Base-by-base conservation (phyloP, 2,329 filamentous ascomycete species). In the Ciborinia camelliae region DNA sequence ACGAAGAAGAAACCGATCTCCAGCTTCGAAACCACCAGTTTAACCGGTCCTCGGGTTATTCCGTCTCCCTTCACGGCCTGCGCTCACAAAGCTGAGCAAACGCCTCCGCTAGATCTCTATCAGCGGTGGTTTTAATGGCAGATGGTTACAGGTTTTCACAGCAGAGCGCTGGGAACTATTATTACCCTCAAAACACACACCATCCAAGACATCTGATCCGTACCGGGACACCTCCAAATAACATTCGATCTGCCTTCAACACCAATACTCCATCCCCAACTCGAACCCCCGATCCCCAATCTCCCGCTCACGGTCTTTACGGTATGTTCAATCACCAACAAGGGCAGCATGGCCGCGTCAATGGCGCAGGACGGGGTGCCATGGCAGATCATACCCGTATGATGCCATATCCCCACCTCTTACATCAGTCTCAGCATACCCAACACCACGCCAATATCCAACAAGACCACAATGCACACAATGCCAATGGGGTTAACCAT, bases 311-410 rank as follows among this genome's bases (percentile, higher is more conserved):
- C 55, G 70, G 66, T 52, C 63, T 71, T 50, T 76, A 75, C 75
- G 71, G 82, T 76, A 92, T 92, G 90, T 92, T 89, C 81, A 86
- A 86, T 74, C 79, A 81, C 65, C 87, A 90, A 75, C 87, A 88
- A 79, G 86, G 86, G 76, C 90, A 91, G 76, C 88, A 88, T 80
- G 85, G 84, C 79, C 87, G 90, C 79, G 84, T 92, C 77, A 92
- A 92, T 79, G 89, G 88, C 72, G 83, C 84, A 35, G 82, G 81
- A 68, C 84, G 86, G 69, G 82, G 84, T 70, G 81, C 81, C 65
- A 81, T 84, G 78, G 85, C 84, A 69, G 81, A 47, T 47, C 43
- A 47, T 47, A 23, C 43, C n/a, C 43, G 92, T 80, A 82, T 88
- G 73, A 91, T 91, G 78, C 87, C 85, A 74, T 91, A 85, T 71